Percentiles rank a stretch among this genome's conserved stretches.
phyloP scores from a whole-genome alignment of 2,329 filamentous ascomycete species.

The Fusarium zealandicum region DNA sequence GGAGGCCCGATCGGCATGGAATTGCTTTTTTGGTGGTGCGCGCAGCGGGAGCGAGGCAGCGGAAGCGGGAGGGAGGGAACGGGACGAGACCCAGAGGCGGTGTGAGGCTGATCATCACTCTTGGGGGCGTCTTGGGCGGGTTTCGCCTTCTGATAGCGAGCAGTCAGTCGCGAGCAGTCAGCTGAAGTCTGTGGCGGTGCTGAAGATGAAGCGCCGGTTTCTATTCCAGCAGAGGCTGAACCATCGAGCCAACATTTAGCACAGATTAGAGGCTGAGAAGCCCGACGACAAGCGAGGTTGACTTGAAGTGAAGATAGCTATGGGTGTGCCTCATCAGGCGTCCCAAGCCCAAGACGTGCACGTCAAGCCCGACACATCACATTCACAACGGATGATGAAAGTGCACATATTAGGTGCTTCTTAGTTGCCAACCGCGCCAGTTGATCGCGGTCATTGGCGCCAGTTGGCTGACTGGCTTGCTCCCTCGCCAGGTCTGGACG shows the following conservation, averaged over 20 bases:
- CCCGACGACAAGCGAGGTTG: conserved; percentile 12
- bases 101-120: conserved; percentile 37
- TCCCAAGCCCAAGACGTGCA: conserved; percentile 16
- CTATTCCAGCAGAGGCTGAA: conserved; percentile 27
- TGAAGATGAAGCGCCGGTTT: conserved; percentile 18
- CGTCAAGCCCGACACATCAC: conserved; percentile 29
- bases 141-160: conserved; percentile 13
- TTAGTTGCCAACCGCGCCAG: not conserved
- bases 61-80: conserved; percentile 38
- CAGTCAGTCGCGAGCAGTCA: conserved; percentile 3
- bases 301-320: conserved; percentile 2
- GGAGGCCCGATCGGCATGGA: conserved; percentile 31
- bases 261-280: not conserved
- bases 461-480: conserved; percentile 27
- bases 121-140: conserved; percentile 16
- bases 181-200: conserved; percentile 32
- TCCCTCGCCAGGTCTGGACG: conserved; percentile 4
- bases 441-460: conserved; percentile 24
- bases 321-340: conserved; percentile 3
- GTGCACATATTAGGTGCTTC: conserved; percentile 8
- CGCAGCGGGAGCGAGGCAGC: conserved; percentile 38
- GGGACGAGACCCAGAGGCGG: conserved; percentile 41
- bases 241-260: not conserved
- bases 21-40: conserved; percentile 26
- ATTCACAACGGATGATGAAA: conserved; percentile 20